A percentile compares a stretch with the other conserved stretches of the same genome.
Conservation (phyloP, 192 early-diverging fungal genomes). For the Chytriomyces confervae region DNA sequence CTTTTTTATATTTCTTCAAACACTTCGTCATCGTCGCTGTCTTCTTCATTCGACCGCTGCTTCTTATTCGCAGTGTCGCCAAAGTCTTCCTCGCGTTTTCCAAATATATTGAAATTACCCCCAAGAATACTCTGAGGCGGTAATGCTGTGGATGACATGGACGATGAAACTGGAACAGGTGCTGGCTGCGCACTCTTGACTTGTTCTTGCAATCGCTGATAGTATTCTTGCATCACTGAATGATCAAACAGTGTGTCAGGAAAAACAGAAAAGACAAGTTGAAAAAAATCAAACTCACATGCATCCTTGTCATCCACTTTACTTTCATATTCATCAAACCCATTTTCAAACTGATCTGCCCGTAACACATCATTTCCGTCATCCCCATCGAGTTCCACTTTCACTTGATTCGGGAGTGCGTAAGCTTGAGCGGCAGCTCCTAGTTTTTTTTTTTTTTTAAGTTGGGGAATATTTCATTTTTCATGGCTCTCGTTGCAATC, state of each 20-base stretch:
- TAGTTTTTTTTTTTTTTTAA: no score
- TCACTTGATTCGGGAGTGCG: neutral
- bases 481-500: neutral
- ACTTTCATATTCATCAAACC: neutral
- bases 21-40: slow-evolving; percentile 16
- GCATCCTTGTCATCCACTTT: slow-evolving; percentile 2
- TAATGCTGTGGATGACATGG: no score
- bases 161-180: no score
- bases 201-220: neutral
- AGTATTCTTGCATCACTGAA: slow-evolving; percentile 15
- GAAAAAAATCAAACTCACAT: no score
- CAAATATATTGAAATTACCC: no score
- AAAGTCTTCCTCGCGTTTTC: no score
- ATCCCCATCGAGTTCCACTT: slow-evolving; percentile 14
- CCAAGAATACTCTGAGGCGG: no score
- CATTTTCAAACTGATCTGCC: neutral
- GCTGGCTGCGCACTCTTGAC: no score
- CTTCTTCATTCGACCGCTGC: slow-evolving; percentile 12
- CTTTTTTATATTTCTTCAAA: slow-evolving; percentile 11
- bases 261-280: no score
- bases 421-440: no score
- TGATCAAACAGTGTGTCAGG: neutral
- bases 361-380: neutral
- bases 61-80: neutral
- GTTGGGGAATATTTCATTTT: neutral